Percentiles rank a stretch among this genome's conserved stretches.
Conservation (phyloP, 1,139 yeast genomes). For the Yamadazyma mexicana region DNA sequence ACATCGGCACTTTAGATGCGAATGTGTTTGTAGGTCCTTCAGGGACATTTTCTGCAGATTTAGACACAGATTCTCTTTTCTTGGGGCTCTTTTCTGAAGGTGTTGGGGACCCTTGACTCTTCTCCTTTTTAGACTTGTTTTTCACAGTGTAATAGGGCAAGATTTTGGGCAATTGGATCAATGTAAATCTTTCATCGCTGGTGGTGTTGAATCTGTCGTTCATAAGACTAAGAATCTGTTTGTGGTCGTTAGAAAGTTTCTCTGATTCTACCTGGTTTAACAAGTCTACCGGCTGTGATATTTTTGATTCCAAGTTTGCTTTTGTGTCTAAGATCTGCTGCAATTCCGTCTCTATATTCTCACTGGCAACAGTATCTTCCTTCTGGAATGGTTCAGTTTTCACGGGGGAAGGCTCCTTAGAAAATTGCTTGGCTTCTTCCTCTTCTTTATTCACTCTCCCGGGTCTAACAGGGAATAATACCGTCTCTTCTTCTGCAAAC, state of each 20-base stretch:
- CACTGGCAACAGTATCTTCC: constrained; percentile 38
- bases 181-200: constrained; percentile 33
- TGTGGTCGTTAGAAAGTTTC: constrained; percentile 34
- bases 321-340: constrained; percentile 28
- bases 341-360: constrained; percentile 30
- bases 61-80: constrained; percentile 9
- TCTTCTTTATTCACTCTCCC: constrained; percentile 21
- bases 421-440: constrained; percentile 4
- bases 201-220: constrained; percentile 23
- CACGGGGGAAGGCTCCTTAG: constrained; percentile 16
- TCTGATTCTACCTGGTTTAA: constrained; percentile 32
- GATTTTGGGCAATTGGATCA: constrained; percentile 71
- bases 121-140: not conserved
- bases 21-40: constrained; percentile 13
- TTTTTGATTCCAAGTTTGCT: constrained; percentile 30
- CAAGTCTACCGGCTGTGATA: constrained; percentile 30
- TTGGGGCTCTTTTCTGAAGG: constrained; percentile 5
- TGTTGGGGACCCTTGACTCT: constrained; percentile 4
- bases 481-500: constrained; percentile 48
- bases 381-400: constrained; percentile 13
- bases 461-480: constrained; percentile 47
- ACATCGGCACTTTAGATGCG: constrained; percentile 13
- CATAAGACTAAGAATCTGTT: constrained; percentile 27
- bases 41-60: no score
- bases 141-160: constrained; percentile 51